A percentile compares a stretch with the other conserved stretches of the same genome.
Evolutionary conservation across 352 stramenopile species (phyloP).

Genomic region (Phytophthora kernoviae): DNA sequence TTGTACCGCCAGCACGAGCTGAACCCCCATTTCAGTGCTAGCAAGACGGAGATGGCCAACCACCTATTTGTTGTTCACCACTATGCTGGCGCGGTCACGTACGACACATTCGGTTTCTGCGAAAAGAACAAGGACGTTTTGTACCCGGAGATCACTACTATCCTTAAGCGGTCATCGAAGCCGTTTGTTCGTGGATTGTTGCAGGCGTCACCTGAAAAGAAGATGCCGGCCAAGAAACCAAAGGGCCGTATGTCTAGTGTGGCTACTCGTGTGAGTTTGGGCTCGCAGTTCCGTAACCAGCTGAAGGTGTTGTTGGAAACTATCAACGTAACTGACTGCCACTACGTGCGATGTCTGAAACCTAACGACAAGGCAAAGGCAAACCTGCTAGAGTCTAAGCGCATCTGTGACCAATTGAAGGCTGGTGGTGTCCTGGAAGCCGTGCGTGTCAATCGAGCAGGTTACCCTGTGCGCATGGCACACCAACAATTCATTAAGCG

Average conservation of each 20-base stretch:
- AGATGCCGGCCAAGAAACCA: slow-evolving; percentile 25
- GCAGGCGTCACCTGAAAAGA: slow-evolving; percentile 34
- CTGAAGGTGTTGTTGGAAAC: slow-evolving; percentile 93
- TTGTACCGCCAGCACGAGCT: slow-evolving; percentile 72
- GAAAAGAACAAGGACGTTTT: slow-evolving; percentile 97
- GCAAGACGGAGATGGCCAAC: slow-evolving; percentile 80
- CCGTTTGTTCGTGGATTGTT: slow-evolving; percentile 72
- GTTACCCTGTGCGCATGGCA: slow-evolving; percentile 96
- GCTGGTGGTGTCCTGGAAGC: slow-evolving; percentile 99
- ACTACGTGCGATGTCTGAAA: slow-evolving; percentile 99
- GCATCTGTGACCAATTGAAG: slow-evolving; percentile 96
- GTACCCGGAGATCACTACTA: slow-evolving; percentile 80
- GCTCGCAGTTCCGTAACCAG: slow-evolving; percentile 93
- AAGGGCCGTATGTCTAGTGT: slow-evolving; percentile 41
- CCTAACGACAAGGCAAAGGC: slow-evolving; percentile 96
- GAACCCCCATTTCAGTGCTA: slow-evolving; percentile 75
- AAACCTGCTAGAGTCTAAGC: slow-evolving; percentile 83
- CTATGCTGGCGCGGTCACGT: slow-evolving; percentile 94
- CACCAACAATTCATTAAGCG: slow-evolving; percentile 94
- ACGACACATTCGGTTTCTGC: slow-evolving; percentile 93
- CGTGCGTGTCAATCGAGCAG: slow-evolving; percentile 96
- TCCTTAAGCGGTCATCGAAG: slow-evolving; percentile 76
- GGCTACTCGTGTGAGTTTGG: slow-evolving; percentile 65
- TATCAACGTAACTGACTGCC: slow-evolving; percentile 93
- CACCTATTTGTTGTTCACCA: slow-evolving; percentile 88